Base-by-base conservation (phyloP, 2,329 filamentous ascomycete genomes). In the Chrysoporthe puriensis region DNA sequence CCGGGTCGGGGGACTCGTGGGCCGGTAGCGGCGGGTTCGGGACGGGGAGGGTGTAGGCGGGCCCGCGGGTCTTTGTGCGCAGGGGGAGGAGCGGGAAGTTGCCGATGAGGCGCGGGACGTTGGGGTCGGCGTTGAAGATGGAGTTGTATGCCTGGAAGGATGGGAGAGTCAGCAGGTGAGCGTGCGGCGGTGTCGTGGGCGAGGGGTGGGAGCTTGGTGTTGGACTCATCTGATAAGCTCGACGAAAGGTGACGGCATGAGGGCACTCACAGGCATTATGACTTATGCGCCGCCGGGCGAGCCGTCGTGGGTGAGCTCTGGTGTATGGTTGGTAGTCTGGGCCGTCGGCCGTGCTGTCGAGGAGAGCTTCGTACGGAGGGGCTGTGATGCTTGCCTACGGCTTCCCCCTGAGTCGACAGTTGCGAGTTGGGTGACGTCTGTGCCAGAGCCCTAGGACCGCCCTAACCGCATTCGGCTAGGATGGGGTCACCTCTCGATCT, bases 1-100 rank as follows among this genome's bases (percentile, higher is more conserved):
- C 93, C 62, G 94, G 91, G 79, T 97, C 93, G 74, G 84, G 90
- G 74, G 84, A 88, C 80, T 89, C 86, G 78, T 83, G 74, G 70
- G 88, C 83, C 46, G 86, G 81, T 65, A 93, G 85, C 56, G 85
- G 79, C 66, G 81, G 79, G 73, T 78, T 86, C 75, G 80, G 90
- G 80, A 79, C 72, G 8, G 88, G 88, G 40, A 99, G 90, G 62
- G 92, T 91, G 82, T 96, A 94, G 73, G 95, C 95, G 56, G 96
- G 96, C n/a, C 96, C 96, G 71, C 96, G 92, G 71, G 94, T 96
- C 80, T 93, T 93, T 76, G 96, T 98, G 76, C 96, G 94, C 66
- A 99, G 91, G 1, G 96, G 95, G 64, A 97, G 90, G 73, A 98
- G 89, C 32, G 95, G 94, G 78, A 98, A 94, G 87, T 97, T 98